Conservation (phyloP, 331 rosid genomes). For the Spiraea crenata region DNA sequence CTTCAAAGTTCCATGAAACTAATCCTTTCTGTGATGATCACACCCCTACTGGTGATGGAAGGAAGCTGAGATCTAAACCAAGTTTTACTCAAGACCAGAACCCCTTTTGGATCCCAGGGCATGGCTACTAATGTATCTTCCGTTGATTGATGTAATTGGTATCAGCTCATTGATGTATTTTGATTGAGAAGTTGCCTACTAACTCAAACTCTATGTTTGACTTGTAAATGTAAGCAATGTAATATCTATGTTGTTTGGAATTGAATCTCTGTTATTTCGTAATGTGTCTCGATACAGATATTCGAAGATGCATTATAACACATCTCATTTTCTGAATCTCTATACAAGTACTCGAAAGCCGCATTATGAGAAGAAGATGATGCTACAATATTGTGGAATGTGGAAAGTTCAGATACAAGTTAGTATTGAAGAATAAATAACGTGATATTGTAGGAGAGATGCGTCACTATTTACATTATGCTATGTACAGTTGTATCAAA, state of each 20-base stretch:
- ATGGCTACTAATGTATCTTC: slow-evolving; percentile 11
- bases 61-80: slow-evolving; percentile 44
- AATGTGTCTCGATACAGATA: not conserved
- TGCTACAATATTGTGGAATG: not conserved
- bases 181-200: not conserved
- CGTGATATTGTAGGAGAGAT: not conserved
- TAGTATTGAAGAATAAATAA: not conserved
- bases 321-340: slow-evolving; percentile 2
- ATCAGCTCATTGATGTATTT: not conserved
- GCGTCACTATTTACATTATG: slow-evolving; percentile 41
- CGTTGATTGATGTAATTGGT: not conserved
- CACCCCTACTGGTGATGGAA: slow-evolving; percentile 18
- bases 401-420: slow-evolving; percentile 22
- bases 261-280: not conserved
- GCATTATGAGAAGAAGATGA: slow-evolving; percentile 9
- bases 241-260: not conserved
- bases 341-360: slow-evolving; percentile 10
- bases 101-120: slow-evolving; percentile 49
- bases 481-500: slow-evolving; percentile 40
- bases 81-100: slow-evolving; percentile 39
- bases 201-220: slow-evolving; percentile 24
- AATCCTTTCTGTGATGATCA: slow-evolving; percentile 49
- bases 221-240: slow-evolving; percentile 12
- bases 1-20: slow-evolving; percentile 24
- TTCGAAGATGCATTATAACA: not conserved